Percentiles rank a stretch among this genome's conserved stretches.
phyloP scores from a whole-genome alignment of 2,329 filamentous ascomycete genomes.

The Fusarium brachygibbosum region DNA sequence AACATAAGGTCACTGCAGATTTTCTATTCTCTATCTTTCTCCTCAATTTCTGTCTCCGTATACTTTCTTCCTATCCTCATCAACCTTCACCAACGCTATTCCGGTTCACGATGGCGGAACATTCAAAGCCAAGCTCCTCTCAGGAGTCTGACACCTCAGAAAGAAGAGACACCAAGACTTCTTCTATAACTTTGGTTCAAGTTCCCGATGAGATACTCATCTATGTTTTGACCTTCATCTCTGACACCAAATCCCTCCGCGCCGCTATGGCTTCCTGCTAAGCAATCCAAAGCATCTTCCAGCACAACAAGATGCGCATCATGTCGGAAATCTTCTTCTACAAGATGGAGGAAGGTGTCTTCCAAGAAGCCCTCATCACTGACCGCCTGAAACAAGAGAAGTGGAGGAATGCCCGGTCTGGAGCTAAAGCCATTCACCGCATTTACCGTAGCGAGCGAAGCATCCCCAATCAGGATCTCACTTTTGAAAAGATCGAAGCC shows the following conservation, averaged over 20 bases:
- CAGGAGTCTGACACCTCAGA: neutral
- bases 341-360: constrained; percentile 25
- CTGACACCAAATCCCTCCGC: constrained; percentile 5
- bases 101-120: constrained; percentile 7
- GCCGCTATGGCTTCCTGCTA: constrained; percentile 2
- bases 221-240: constrained; percentile 12
- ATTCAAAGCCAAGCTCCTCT: neutral
- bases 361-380: constrained; percentile 2
- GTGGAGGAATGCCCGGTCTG: constrained; percentile 12
- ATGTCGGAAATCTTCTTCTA: constrained; percentile 17
- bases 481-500: neutral
- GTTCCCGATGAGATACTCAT: constrained; percentile 14
- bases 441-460: constrained; percentile 1
- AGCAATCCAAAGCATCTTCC: constrained; percentile 14
- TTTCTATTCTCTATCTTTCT: neutral
- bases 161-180: neutral
- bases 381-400: constrained; percentile 3
- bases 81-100: accelerated
- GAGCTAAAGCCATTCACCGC: neutral
- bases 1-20: neutral
- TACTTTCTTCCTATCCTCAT: neutral
- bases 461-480: neutral
- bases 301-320: constrained; percentile 4
- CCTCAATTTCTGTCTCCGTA: neutral
- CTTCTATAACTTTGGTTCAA: neutral